Evolutionary conservation across 345 rosid species (phyloP), one percentile per base, ranked within the genome.

Genomic region (Citrus maxima): DNA sequence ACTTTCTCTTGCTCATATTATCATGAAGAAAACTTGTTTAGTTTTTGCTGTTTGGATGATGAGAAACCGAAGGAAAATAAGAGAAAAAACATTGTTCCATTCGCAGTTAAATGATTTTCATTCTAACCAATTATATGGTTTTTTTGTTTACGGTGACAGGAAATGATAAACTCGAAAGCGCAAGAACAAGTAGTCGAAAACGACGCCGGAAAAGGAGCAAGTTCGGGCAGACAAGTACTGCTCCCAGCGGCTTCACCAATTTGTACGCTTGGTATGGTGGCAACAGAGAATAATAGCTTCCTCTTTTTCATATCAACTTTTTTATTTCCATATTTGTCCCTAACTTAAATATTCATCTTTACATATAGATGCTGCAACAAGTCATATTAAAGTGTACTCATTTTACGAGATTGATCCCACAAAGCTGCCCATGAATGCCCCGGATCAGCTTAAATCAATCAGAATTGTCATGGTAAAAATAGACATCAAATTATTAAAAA

Each of bases 341-440:
- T 77, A 0, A 1, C 35, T 35, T 46, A 46, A 37, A 3, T 3
- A 34, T 18, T 62, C 60, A 19, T 46, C 51, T 46, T 46, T 13
- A 46, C 5, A 3, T 60, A 2, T 37, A 54, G 35, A 24, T 55
- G 3, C 54, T 74, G 87, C 88, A 12, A 81, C 87, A 6, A 89
- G 88, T 25, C 97, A 89, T 70, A 82, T 96, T 4, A 80, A 70
- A 79, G 86, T 85, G 30, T 89, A 94, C 7, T 89, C 90, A 40
- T 92, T 89, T 76, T 96, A 96, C 81, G 93, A 90, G 80, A 82
- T 94, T 70, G 94, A 94, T 81, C 87, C 74, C 78, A 77, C 93
- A 25, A 82, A 84, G 88, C 88, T 96, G 66, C 84, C 93, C 35
- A 67, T 67, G 25, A 82, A 78, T 54, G 82, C 82, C 55, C 98